Conservation (phyloP, 768 basidiomycete species). For the Leucocoprinus sp. region DNA sequence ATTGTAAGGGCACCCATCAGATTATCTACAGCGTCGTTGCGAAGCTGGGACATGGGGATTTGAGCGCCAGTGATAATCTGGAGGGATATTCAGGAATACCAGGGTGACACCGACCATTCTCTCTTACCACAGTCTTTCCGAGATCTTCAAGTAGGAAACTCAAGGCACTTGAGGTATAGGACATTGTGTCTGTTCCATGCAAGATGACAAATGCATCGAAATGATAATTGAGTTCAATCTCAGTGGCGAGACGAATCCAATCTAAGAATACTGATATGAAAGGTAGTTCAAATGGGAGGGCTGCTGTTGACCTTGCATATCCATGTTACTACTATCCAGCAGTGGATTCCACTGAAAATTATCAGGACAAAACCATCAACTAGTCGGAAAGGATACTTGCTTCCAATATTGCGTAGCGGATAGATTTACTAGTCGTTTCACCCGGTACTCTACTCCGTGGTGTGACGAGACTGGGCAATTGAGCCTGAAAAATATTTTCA, state of each 20-base stretch:
- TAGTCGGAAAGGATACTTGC: constrained; percentile 27
- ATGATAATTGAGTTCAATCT: constrained; percentile 87
- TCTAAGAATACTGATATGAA: constrained; percentile 33
- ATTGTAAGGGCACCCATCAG: constrained; percentile 82
- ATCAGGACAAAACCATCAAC: constrained; percentile 12
- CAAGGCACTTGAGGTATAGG: constrained; percentile 80
- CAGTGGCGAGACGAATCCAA: constrained; percentile 85
- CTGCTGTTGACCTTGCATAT: constrained; percentile 52
- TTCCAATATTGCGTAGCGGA: constrained; percentile 82
- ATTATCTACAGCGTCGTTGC: constrained; percentile 95
- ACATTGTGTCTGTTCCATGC: constrained; percentile 91
- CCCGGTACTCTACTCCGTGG: constrained; percentile 60
- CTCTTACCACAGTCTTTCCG: constrained; percentile 76
- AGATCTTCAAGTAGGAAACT: constrained; percentile 90
- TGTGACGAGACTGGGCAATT: constrained; percentile 70
- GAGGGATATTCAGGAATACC: not conserved
- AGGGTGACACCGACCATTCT: not conserved
- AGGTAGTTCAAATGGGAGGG: not conserved
- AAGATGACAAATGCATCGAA: constrained; percentile 91
- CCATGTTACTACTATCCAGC: constrained; percentile 85
- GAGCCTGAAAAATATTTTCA: constrained; percentile 62
- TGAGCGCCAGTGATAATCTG: constrained; percentile 91
- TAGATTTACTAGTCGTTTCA: constrained; percentile 55
- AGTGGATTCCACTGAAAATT: constrained; percentile 70
- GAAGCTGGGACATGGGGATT: constrained; percentile 82